Conservation (phyloP, 1,284 basidiomycete genomes). For the Tilletia horrida region DNA sequence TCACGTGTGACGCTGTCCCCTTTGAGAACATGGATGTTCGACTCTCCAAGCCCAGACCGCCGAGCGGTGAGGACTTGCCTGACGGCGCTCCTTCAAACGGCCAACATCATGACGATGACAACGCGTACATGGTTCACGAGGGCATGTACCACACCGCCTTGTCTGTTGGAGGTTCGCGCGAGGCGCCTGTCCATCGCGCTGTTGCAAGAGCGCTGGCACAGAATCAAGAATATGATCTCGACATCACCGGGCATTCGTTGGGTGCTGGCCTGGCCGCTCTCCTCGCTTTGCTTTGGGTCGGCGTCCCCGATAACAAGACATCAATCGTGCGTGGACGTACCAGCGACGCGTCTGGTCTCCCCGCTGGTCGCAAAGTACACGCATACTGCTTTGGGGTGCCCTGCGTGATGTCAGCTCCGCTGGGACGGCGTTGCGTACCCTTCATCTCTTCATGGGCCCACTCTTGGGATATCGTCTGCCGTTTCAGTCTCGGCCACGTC, state of each 20-base stretch:
- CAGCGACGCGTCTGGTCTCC: conserved; percentile 65
- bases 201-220: conserved; percentile 67
- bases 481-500: conserved; percentile 72
- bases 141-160: conserved; percentile 75
- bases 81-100: neutral
- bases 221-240: conserved; percentile 66
- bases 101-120: conserved; percentile 6
- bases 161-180: conserved; percentile 70
- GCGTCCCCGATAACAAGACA: neutral
- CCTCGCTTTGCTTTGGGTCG: conserved; percentile 72
- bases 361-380: conserved; percentile 65
- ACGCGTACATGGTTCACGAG: conserved; percentile 53
- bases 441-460: conserved; percentile 75
- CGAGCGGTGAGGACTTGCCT: conserved; percentile 1
- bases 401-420: conserved; percentile 63
- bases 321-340: neutral
- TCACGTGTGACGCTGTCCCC: conserved; percentile 47
- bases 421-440: conserved; percentile 62
- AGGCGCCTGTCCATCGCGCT: conserved; percentile 70
- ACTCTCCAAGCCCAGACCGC: neutral
- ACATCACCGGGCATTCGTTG: conserved; percentile 71
- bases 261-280: conserved; percentile 79
- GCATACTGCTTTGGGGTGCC: conserved; percentile 78
- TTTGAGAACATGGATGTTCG: conserved; percentile 22
- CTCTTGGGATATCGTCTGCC: conserved; percentile 74